These are phyloP conservation scores for Diplodia scrobiculata DNA, from an alignment of 2,329 filamentous ascomycete genomes.

Conservation along the genomic window DNA sequence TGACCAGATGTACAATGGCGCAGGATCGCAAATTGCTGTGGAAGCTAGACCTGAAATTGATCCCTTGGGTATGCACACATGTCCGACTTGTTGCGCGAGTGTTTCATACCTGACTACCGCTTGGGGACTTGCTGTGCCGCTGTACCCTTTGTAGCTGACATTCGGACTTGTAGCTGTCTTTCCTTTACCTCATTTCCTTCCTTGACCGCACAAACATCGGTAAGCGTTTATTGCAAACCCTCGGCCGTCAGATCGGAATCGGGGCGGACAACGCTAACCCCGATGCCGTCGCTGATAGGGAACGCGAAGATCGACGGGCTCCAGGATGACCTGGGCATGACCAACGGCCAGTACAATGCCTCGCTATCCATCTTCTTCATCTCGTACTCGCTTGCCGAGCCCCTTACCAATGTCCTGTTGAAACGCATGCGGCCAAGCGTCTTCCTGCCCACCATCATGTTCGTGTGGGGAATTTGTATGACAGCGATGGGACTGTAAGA, in stretches of 20 bases:
- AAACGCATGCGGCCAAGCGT: slow-evolving; percentile 74
- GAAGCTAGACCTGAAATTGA: slow-evolving; percentile 63
- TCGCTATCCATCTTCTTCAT: slow-evolving; percentile 84
- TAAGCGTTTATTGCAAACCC: not conserved
- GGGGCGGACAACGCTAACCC: not conserved
- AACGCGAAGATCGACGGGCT: slow-evolving; percentile 66
- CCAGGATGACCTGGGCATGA: slow-evolving; percentile 63
- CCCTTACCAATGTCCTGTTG: slow-evolving; percentile 75
- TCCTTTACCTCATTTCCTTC: slow-evolving; percentile 74
- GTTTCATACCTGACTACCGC: not conserved
- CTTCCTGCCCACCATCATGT: slow-evolving; percentile 82
- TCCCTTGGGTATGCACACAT: slow-evolving; percentile 55
- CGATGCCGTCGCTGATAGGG: slow-evolving; percentile 46
- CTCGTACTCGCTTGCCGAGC: slow-evolving; percentile 78
- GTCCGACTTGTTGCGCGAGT: not conserved
- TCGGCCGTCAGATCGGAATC: not conserved
- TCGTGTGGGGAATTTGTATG: slow-evolving; percentile 69
- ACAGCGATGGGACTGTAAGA: slow-evolving; percentile 66
- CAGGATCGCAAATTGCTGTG: slow-evolving; percentile 65
- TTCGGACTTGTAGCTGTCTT: slow-evolving; percentile 55
- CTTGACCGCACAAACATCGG: slow-evolving; percentile 70
- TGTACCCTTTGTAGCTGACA: not conserved
- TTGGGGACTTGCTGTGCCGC: not conserved
- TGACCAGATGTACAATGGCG: not conserved
- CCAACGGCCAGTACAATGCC: slow-evolving; percentile 68